phyloP scores from a whole-genome alignment of 345 rosid species.

The Aurinia saxatilis region DNA sequence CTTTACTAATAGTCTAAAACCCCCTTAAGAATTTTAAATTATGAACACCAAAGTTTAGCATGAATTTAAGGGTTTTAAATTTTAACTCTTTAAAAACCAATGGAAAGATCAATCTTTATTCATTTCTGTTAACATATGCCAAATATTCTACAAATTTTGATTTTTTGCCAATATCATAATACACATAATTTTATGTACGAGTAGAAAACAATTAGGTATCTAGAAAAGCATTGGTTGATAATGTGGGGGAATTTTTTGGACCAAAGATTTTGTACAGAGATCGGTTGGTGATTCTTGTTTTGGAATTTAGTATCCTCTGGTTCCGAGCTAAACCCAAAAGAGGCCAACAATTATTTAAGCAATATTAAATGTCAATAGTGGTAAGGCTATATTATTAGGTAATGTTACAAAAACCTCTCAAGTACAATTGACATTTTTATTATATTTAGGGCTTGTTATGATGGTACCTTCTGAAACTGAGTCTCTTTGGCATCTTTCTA shows the following conservation, averaged over 20 bases:
- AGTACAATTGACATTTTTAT: conserved; percentile 23
- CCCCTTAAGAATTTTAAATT: too few relatives aligned
- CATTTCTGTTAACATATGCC: too few relatives aligned
- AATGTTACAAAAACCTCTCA: conserved; percentile 14
- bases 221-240: conserved; percentile 9
- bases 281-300: conserved; percentile 27
- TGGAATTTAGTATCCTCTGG: conserved; percentile 28
- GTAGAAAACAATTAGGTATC: conserved; percentile 2
- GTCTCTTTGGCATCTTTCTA: conserved; percentile 22
- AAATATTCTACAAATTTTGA: too few relatives aligned
- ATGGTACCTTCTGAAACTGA: conserved; percentile 23
- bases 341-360: conserved; percentile 20
- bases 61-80: too few relatives aligned
- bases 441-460: conserved; percentile 6
- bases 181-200: neutral
- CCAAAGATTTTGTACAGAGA: conserved; percentile 30
- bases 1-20: too few relatives aligned
- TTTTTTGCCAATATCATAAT: too few relatives aligned
- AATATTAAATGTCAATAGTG: conserved; percentile 28
- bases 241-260: conserved; percentile 9
- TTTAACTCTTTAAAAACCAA: too few relatives aligned
- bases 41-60: too few relatives aligned
- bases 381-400: conserved; percentile 15
- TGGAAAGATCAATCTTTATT: too few relatives aligned
- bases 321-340: conserved; percentile 18